Evolutionary conservation across 179 eudicot species (phyloP).

Genomic region (Amaranthus tricolor): DNA sequence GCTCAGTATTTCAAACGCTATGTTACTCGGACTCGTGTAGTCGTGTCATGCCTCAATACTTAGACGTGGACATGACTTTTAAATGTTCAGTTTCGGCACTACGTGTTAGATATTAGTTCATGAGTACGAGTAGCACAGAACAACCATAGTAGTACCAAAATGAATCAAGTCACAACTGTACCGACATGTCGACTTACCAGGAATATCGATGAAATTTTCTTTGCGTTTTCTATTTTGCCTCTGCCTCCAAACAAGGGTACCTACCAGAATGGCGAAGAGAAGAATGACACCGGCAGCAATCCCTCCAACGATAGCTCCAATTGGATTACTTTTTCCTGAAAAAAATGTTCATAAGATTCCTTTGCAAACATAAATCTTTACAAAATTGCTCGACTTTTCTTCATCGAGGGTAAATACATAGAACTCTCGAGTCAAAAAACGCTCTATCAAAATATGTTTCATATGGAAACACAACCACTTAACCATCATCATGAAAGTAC

Average conservation of each 20-base stretch:
- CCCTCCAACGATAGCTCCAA: conserved; percentile 47
- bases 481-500: background rate
- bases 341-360: background rate
- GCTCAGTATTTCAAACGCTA: background rate
- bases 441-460: background rate
- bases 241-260: conserved; percentile 34
- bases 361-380: background rate
- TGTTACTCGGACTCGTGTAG: too few species aligned
- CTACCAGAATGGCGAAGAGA: conserved; percentile 33
- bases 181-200: conserved; percentile 28
- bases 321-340: conserved; percentile 32
- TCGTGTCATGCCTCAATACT: too few species aligned
- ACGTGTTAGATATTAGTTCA: too few species aligned
- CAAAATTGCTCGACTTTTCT: background rate
- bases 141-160: background rate
- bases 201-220: conserved; percentile 41
- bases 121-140: too few species aligned
- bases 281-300: conserved; percentile 39
- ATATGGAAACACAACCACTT: background rate
- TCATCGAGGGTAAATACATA: background rate
- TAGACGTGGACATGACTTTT: too few species aligned
- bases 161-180: background rate
- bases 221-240: conserved; percentile 26
- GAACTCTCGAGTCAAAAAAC: background rate
- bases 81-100: too few species aligned